A percentile compares a stretch with the other conserved stretches of the same genome.
Evolutionary conservation across 2,329 filamentous ascomycete genomes (phyloP).

Genomic region (Dactylella cylindrospora): DNA sequence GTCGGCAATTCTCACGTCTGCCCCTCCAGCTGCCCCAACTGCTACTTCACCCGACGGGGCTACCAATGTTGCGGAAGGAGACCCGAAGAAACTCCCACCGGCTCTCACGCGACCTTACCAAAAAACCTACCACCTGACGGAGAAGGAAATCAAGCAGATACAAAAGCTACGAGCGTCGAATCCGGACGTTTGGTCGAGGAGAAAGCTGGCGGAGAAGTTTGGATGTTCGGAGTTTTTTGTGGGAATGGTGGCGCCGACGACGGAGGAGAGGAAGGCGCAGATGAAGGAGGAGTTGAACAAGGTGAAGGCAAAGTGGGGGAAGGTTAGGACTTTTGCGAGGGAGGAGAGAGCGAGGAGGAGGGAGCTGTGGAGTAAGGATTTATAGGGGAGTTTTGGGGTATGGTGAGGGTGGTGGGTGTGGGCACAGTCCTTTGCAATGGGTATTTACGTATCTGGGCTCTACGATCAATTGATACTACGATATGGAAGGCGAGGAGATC

Average conservation of each 20-base stretch:
- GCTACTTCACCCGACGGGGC: not conserved
- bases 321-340: conserved; percentile 61
- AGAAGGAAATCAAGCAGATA: conserved; percentile 63
- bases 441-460: not conserved
- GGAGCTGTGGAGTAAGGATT: conserved; percentile 59
- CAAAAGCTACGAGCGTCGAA: conserved; percentile 59
- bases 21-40: conserved; percentile 46
- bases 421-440: conserved; percentile 1
- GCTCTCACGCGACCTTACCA: conserved; percentile 58
- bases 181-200: conserved; percentile 62
- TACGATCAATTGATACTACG: no score
- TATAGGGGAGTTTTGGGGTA: conserved; percentile 1
- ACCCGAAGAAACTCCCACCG: conserved; percentile 53
- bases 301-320: conserved; percentile 64
- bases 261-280: conserved; percentile 56
- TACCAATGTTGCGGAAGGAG: not conserved
- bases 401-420: not conserved
- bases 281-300: conserved; percentile 57
- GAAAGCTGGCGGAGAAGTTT: conserved; percentile 64
- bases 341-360: conserved; percentile 64
- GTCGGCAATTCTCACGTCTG: conserved; percentile 46
- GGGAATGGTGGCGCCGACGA: conserved; percentile 61
- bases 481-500: no score
- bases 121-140: conserved; percentile 64
- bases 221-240: conserved; percentile 65